These are phyloP conservation scores for Candida tunisiensis DNA, from an alignment of 1,139 yeast species.

Conservation along the genomic window DNA sequence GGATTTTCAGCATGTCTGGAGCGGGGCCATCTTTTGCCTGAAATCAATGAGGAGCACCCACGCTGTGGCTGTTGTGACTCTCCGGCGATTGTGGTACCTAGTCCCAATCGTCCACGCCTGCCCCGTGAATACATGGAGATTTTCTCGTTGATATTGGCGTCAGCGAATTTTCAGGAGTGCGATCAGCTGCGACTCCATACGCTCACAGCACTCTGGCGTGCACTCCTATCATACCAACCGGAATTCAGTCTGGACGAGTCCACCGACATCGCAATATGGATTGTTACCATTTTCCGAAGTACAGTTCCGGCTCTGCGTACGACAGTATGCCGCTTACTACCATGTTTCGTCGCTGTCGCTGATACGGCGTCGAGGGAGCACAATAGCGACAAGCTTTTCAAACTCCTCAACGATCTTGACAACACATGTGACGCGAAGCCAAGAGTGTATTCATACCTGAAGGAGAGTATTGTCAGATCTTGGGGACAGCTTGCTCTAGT, in stretches of 20 bases:
- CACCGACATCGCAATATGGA: conserved; percentile 13
- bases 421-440: conserved; percentile 20
- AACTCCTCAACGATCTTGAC: conserved; percentile 16
- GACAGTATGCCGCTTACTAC: conserved; percentile 9
- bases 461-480: conserved; percentile 45
- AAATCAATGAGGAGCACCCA: too few relatives aligned
- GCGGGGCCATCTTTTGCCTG: too few relatives aligned
- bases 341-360: conserved; percentile 6
- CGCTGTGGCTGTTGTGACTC: too few relatives aligned
- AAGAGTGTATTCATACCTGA: conserved; percentile 27
- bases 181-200: conserved; percentile 1
- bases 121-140: too few relatives aligned
- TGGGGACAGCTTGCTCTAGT: conserved; percentile 45
- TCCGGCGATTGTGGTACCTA: too few relatives aligned
- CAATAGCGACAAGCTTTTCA: conserved; percentile 6
- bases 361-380: conserved; percentile 2
- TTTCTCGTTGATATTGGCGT: background rate
- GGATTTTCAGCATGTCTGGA: too few relatives aligned
- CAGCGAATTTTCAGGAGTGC: background rate
- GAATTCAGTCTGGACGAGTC: conserved; percentile 7
- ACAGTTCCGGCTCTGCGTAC: conserved; percentile 12
- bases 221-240: conserved; percentile 2
- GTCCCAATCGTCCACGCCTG: too few relatives aligned
- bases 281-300: conserved; percentile 11
- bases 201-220: background rate